Evolutionary conservation across 1,284 basidiomycete species (phyloP).

Genomic region (Sporisorium exsertum): DNA sequence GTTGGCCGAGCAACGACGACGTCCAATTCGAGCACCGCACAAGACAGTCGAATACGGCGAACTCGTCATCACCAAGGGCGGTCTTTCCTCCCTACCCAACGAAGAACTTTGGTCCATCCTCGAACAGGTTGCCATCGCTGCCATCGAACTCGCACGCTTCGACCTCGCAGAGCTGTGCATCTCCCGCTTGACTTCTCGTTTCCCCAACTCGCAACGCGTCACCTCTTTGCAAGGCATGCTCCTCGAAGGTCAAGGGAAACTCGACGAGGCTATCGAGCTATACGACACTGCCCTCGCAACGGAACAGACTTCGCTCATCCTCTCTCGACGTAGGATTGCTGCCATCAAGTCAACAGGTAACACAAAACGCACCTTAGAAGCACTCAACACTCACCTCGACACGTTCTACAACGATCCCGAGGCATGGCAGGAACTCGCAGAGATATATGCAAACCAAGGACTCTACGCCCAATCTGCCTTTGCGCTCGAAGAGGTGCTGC

Average conservation of each 20-base stretch:
- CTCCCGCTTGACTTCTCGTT: slow-evolving; percentile 77
- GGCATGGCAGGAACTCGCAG: slow-evolving; percentile 92
- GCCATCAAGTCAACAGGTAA: slow-evolving; percentile 70
- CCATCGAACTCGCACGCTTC: slow-evolving; percentile 82
- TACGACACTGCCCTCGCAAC: slow-evolving; percentile 78
- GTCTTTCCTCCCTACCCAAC: slow-evolving; percentile 71
- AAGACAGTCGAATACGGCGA: slow-evolving; percentile 78
- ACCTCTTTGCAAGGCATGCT: slow-evolving; percentile 85
- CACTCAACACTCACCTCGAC: slow-evolving; percentile 85
- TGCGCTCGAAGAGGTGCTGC: slow-evolving; percentile 81
- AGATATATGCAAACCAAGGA: slow-evolving; percentile 82
- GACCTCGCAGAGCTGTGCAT: slow-evolving; percentile 85
- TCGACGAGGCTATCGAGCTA: slow-evolving; percentile 74
- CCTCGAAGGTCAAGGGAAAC: slow-evolving; percentile 78
- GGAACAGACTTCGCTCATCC: slow-evolving; percentile 80
- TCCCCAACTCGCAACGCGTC: slow-evolving; percentile 85
- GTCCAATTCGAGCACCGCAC: slow-evolving; percentile 75
- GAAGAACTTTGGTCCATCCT: slow-evolving; percentile 78
- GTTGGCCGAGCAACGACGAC: slow-evolving; percentile 55
- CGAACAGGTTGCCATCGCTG: slow-evolving; percentile 87
- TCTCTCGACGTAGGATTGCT: slow-evolving; percentile 86
- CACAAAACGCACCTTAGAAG: slow-evolving; percentile 76
- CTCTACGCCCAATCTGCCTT: slow-evolving; percentile 80
- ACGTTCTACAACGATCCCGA: slow-evolving; percentile 92
- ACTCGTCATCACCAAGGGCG: slow-evolving; percentile 72